phyloP scores from a whole-genome alignment of 805 yeast genomes.

The Metschnikowia cubensis region DNA sequence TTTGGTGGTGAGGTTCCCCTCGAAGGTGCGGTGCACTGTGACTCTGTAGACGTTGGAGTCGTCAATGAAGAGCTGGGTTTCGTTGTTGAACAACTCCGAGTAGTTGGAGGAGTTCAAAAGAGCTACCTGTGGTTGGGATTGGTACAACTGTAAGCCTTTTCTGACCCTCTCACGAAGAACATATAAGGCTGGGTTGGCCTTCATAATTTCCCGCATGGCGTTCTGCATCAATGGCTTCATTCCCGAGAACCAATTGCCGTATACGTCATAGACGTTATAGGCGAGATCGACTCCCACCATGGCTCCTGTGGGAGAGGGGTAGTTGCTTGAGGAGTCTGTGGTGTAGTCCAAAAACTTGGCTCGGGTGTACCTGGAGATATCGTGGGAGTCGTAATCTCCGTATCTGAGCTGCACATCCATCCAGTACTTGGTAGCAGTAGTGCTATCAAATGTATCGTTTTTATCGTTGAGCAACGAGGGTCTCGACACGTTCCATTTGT shows the following conservation, averaged over 20 bases:
- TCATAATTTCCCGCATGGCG: constrained; percentile 92
- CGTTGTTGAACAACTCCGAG: constrained; percentile 82
- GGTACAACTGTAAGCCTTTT: constrained; percentile 89
- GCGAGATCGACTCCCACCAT: constrained; percentile 90
- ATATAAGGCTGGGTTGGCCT: constrained; percentile 87
- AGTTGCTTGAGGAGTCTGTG: constrained; percentile 74
- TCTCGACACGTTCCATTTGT: constrained; percentile 75
- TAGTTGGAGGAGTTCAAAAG: constrained; percentile 85
- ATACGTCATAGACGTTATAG: constrained; percentile 92
- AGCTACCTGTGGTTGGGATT: constrained; percentile 90
- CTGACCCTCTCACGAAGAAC: constrained; percentile 91
- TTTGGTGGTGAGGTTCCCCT: constrained; percentile 88
- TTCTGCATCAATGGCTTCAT: constrained; percentile 83
- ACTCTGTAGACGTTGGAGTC: constrained; percentile 94
- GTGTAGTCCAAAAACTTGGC: constrained; percentile 94
- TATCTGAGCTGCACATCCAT: constrained; percentile 90
- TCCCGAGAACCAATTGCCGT: constrained; percentile 98
- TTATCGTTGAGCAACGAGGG: constrained; percentile 79
- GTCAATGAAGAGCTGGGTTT: constrained; percentile 81
- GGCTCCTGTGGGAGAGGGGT: constrained; percentile 91
- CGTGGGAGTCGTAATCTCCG: constrained; percentile 98
- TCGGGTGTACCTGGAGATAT: constrained; percentile 87
- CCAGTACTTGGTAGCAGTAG: constrained; percentile 76
- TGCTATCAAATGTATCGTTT: constrained; percentile 58
- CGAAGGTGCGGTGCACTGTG: constrained; percentile 83